These are phyloP conservation scores for Steccherinum ochraceum DNA, from an alignment of 768 basidiomycete genomes.

Conservation along the genomic window DNA sequence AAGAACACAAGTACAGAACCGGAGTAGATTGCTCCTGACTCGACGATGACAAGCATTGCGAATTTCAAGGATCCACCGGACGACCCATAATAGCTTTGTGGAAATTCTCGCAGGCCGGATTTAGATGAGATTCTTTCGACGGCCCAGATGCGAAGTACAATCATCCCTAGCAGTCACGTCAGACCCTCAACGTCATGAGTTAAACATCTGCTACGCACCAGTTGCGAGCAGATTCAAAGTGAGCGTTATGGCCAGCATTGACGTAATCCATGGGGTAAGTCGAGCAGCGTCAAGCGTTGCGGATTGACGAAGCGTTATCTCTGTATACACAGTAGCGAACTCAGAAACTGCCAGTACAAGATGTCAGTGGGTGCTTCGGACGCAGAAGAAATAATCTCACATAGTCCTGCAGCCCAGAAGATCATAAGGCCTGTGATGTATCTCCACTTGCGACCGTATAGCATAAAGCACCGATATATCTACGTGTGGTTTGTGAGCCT, in stretches of 20 bases:
- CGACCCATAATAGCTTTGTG: too few relatives aligned
- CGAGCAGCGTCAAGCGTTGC: constrained; percentile 3
- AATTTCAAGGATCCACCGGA: too few relatives aligned
- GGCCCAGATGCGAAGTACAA: constrained; percentile 1
- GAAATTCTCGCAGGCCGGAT: too few relatives aligned
- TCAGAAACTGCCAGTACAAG: too few relatives aligned
- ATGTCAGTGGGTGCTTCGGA: too few relatives aligned
- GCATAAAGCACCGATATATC: constrained; percentile 9
- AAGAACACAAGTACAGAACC: constrained; percentile 9
- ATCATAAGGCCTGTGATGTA: constrained; percentile 1
- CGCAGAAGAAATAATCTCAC: too few relatives aligned
- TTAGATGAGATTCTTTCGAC: not conserved
- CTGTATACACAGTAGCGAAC: not conserved
- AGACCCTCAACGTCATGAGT: not conserved
- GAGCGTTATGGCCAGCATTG: constrained; percentile 5
- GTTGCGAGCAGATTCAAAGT: constrained; percentile 8
- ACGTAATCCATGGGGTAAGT: constrained; percentile 6
- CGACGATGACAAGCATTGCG: constrained; percentile 8
- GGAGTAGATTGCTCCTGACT: constrained; percentile 9
- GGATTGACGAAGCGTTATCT: constrained; percentile 1
- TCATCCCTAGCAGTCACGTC: not conserved
- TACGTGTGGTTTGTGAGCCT: not conserved
- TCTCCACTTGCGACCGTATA: constrained; percentile 1
- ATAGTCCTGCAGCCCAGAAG: constrained; percentile 4
- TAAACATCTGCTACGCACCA: constrained; percentile 2